A percentile compares a stretch with the other conserved stretches of the same genome.
Evolutionary conservation across 768 basidiomycete genomes (phyloP).

Genomic region (Crassisporium funariophilum): DNA sequence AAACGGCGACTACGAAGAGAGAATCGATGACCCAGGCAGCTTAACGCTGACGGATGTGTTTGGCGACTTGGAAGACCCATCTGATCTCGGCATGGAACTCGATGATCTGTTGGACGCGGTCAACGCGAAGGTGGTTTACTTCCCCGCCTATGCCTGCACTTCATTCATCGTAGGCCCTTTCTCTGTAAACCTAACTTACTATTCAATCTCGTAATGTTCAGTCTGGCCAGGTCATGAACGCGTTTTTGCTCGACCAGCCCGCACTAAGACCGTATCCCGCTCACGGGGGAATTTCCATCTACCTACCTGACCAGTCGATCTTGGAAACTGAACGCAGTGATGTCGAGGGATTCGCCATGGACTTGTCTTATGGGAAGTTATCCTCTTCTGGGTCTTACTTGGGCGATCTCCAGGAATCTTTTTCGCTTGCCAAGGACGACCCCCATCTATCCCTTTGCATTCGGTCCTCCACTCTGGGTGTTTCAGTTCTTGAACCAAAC

Average conservation of each 20-base stretch:
- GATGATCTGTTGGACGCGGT: constrained; percentile 29
- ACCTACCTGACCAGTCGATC: not conserved
- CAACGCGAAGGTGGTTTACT: constrained; percentile 28
- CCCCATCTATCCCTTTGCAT: constrained; percentile 9
- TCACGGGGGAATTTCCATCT: constrained; percentile 23
- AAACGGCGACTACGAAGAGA: constrained; percentile 1
- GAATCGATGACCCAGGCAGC: not conserved
- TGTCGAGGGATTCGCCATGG: not conserved
- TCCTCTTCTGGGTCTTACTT: not conserved
- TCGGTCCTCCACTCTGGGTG: constrained; percentile 6
- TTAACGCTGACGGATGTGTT: constrained; percentile 28
- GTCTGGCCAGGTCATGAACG: constrained; percentile 29
- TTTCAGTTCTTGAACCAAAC: not conserved
- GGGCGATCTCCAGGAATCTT: not conserved
- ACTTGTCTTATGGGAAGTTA: not conserved
- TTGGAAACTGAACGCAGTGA: not conserved
- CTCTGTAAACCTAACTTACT: not conserved
- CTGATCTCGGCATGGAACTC: constrained; percentile 27
- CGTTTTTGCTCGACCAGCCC: constrained; percentile 19
- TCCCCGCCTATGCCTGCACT: constrained; percentile 34
- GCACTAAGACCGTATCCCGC: constrained; percentile 16
- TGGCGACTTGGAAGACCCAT: constrained; percentile 23
- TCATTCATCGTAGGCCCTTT: constrained; percentile 28
- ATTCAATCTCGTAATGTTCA: not conserved
- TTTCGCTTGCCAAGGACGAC: constrained; percentile 3